Base-by-base conservation (phyloP, 2,329 filamentous ascomycete species). In the Atkinsonella hypoxylon region DNA sequence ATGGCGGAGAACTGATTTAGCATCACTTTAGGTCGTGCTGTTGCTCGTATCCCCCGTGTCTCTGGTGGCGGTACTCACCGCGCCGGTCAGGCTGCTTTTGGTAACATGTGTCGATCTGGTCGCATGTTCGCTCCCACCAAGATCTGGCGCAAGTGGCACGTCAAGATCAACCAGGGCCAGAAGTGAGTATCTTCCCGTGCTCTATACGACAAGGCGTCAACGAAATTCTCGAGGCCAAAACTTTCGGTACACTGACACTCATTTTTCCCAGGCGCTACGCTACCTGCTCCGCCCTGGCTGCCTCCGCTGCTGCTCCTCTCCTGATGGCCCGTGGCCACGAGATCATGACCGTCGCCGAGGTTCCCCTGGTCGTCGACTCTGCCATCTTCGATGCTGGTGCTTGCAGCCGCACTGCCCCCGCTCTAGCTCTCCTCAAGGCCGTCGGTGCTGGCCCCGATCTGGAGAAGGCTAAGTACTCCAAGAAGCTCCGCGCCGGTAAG, bases 51-150 rank as follows among this genome's bases (percentile, higher is more conserved):
- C 69, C 93, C 94, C 69, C 93, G 93, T 96, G 93, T 98, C 74
- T 97, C 93, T 71, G 93, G 93, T 83, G 91, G 93, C 80, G 93
- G 93, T 89, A 98, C 93, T 73, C 93, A 98, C 85, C 91, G 93
- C 82, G 93, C 93, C 70, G 93, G 93, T 81, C 93, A 98, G 82
- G 93, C 93, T 75, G 93, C 93, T 65, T 98, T 97, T 76, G 93
- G 93, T 89, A 98, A 98, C 87, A 89, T 91, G 89, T 98, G 93
- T 81, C 90, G 93, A 74, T 95, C 91, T 71, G 93, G 94, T 81
- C 93, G 93, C 79, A 98, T 98, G 93, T 98, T 98, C 79, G 93
- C 93, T 64, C 93, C 93, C 63, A 98, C 93, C 77, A 98, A 98
- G 86, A 87, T 95, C 79, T 98, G 93, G 94, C 83, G 93, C 74